Conservation (phyloP, 768 basidiomycete genomes). For the Guyanaporus albipodus region DNA sequence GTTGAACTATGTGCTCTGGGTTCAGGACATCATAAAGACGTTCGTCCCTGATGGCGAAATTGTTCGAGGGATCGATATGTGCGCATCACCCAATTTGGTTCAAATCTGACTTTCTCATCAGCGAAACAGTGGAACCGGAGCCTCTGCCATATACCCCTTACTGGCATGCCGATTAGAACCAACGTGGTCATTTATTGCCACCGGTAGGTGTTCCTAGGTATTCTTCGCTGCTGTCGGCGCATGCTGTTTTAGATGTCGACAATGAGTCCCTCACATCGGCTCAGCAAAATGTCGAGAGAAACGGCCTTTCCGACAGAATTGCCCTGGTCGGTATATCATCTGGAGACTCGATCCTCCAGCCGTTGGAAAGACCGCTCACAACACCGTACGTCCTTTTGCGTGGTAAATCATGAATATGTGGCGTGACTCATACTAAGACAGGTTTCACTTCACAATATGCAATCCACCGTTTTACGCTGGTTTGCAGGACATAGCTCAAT, state of each 20-base stretch:
- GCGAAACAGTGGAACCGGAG: conserved; percentile 74
- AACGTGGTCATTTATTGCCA: conserved; percentile 60
- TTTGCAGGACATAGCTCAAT: conserved; percentile 56
- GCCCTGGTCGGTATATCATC: conserved; percentile 37
- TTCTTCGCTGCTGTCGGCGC: neutral
- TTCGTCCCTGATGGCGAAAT: conserved; percentile 16
- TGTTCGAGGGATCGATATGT: conserved; percentile 75
- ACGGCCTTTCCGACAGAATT: conserved; percentile 53
- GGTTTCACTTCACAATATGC: conserved; percentile 84
- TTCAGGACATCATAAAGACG: conserved; percentile 61
- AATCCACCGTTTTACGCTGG: conserved; percentile 96
- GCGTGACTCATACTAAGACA: conserved; percentile 16
- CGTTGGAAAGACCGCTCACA: conserved; percentile 11
- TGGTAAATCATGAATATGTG: neutral
- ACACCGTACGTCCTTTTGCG: conserved; percentile 2
- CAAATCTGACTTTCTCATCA: neutral
- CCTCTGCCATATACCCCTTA: conserved; percentile 86
- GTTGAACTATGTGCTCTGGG: conserved; percentile 84
- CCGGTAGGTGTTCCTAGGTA: conserved; percentile 43
- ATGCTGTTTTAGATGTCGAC: conserved; percentile 60
- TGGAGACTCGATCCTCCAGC: conserved; percentile 42
- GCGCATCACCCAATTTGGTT: conserved; percentile 17
- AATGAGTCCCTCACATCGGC: conserved; percentile 55
- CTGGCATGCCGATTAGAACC: conserved; percentile 54
- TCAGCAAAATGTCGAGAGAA: conserved; percentile 50